phyloP scores from a whole-genome alignment of 441 rosid genomes.

The Corymbia calophylla region DNA sequence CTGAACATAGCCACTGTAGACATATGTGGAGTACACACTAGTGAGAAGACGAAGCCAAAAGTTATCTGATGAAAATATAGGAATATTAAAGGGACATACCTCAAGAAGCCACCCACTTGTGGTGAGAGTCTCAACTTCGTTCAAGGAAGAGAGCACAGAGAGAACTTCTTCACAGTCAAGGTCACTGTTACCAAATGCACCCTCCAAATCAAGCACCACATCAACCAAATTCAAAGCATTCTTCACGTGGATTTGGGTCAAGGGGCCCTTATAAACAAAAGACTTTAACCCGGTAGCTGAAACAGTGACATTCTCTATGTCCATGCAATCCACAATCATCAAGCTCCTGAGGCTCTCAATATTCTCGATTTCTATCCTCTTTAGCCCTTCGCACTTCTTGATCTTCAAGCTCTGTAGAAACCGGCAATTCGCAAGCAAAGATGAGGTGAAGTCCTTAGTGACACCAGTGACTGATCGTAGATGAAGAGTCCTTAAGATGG shows the following conservation, averaged over 20 bases:
- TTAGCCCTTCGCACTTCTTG: slow-evolving; percentile 1
- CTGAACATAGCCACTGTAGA: slow-evolving; percentile 6
- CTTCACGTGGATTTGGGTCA: neutral
- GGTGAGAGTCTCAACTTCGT: neutral
- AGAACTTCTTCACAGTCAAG: slow-evolving; percentile 10
- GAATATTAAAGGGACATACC: neutral
- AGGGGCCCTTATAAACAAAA: neutral
- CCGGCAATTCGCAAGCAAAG: neutral
- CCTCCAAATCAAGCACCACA: slow-evolving; percentile 1
- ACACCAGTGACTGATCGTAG: neutral
- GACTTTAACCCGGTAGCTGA: neutral
- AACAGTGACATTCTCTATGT: neutral
- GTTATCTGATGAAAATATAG: neutral
- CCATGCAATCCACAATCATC: neutral
- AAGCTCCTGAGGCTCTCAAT: neutral
- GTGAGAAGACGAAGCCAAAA: neutral
- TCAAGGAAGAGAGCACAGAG: neutral
- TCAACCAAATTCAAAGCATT: neutral
- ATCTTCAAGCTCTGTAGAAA: neutral
- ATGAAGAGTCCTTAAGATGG: slow-evolving; percentile 1
- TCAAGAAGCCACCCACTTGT: slow-evolving; percentile 11
- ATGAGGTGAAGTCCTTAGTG: neutral
- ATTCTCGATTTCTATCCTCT: neutral
- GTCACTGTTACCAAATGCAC: neutral
- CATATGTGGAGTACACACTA: neutral